Conservation (phyloP, 75 land plant genomes). For the Pinus taeda region DNA sequence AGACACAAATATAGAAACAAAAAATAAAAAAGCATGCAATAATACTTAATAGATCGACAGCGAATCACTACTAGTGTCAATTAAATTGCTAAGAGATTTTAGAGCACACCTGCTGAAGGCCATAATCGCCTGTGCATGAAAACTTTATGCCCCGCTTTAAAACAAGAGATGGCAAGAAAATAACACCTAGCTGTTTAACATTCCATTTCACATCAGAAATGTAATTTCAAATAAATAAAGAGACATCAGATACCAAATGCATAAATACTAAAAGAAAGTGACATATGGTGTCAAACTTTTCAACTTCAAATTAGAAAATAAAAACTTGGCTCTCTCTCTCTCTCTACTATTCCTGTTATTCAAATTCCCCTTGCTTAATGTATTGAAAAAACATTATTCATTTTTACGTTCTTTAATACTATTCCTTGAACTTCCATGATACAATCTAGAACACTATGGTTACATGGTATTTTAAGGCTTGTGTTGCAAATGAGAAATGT, state of each 20-base stretch:
- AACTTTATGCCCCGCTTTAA: slow-evolving; percentile 23
- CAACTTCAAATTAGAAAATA: not conserved
- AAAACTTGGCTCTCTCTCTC: not conserved
- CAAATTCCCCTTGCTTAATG: no score
- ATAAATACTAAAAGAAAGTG: not conserved
- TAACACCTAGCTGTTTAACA: slow-evolving; percentile 74
- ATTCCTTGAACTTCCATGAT: no score
- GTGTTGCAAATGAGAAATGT: no score
- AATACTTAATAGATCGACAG: no score
- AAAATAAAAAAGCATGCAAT: no score
- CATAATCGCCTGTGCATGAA: slow-evolving; percentile 63
- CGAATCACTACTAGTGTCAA: no score
- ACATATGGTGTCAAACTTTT: not conserved
- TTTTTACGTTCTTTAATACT: no score
- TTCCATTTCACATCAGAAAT: not conserved
- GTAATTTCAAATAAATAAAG: not conserved
- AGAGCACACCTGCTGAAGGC: slow-evolving; percentile 3
- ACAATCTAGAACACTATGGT: no score
- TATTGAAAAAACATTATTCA: no score
- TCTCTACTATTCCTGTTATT: no score
- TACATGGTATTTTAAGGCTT: no score
- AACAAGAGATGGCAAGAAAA: slow-evolving; percentile 69
- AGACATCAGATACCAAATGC: not conserved
- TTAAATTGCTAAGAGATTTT: not conserved
- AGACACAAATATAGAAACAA: no score